These are phyloP conservation scores for Fusarium euwallaceae DNA, from an alignment of 2,329 filamentous ascomycete genomes.

Conservation along the genomic window DNA sequence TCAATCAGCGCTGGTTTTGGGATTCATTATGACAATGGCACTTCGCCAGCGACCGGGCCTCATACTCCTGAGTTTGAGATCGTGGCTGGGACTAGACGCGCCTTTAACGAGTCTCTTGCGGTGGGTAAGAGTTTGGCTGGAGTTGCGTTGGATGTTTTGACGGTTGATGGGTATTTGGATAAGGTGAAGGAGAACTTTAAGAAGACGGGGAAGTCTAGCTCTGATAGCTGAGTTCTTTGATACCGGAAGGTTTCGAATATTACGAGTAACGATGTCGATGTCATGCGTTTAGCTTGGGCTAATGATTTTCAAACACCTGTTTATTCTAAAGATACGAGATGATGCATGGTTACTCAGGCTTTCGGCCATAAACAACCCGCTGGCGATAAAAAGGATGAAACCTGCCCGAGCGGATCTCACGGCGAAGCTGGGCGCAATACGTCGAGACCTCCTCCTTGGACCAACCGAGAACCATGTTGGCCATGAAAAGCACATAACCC, in stretches of 20 bases:
- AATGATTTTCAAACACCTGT: background rate
- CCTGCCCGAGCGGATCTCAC: constrained; percentile 47
- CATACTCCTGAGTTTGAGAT: background rate
- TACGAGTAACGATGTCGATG: background rate
- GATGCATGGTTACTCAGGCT: constrained; percentile 23
- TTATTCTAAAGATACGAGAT: background rate
- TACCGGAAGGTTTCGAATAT: background rate
- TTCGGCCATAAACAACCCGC: constrained; percentile 45
- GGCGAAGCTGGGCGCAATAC: constrained; percentile 52
- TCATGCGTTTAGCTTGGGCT: background rate
- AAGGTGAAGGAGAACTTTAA: background rate
- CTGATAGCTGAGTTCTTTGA: background rate
- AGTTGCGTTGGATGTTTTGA: background rate
- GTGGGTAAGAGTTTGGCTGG: background rate
- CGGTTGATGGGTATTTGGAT: background rate
- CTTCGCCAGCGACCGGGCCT: background rate
- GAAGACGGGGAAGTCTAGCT: background rate
- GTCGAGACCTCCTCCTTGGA: constrained; percentile 49
- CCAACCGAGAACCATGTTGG: constrained; percentile 54
- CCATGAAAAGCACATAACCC: constrained; percentile 51
- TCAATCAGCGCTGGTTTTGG: background rate
- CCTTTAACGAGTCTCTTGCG: background rate
- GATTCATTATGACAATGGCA: background rate
- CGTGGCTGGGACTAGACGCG: background rate
- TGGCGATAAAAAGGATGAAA: constrained; percentile 49